phyloP scores from a whole-genome alignment of 2,329 filamentous ascomycete species.

The Talaromyces sp. region DNA sequence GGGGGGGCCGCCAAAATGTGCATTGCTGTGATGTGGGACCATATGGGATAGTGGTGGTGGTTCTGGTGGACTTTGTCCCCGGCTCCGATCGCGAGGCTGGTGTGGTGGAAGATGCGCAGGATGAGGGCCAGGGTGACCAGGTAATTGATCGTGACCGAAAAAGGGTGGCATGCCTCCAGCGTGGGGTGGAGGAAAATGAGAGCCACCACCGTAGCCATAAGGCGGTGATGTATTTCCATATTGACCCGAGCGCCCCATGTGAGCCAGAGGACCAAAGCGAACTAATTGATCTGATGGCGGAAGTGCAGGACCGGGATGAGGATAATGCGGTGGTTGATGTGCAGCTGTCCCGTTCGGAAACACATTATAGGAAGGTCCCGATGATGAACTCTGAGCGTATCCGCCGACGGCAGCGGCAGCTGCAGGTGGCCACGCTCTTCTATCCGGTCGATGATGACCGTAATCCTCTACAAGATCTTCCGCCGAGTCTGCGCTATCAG shows the following conservation, averaged over 20 bases:
- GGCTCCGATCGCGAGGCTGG: slow-evolving; percentile 26
- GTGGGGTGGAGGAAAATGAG: slow-evolving; percentile 29
- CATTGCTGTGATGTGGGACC: slow-evolving; percentile 27
- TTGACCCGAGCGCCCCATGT: slow-evolving; percentile 23
- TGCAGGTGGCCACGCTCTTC: slow-evolving; percentile 32
- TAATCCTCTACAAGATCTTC: slow-evolving; percentile 59
- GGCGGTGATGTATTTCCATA: slow-evolving; percentile 28
- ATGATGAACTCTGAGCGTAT: slow-evolving; percentile 42
- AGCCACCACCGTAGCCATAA: slow-evolving; percentile 29
- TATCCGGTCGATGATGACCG: slow-evolving; percentile 37
- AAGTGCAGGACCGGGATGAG: slow-evolving; percentile 26
- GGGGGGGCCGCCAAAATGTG: slow-evolving; percentile 31
- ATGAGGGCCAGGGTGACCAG: slow-evolving; percentile 27
- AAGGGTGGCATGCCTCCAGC: slow-evolving; percentile 27
- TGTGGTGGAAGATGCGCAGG: slow-evolving; percentile 22
- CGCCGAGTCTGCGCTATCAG: slow-evolving; percentile 62
- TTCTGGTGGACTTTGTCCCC: slow-evolving; percentile 32
- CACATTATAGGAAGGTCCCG: slow-evolving; percentile 37
- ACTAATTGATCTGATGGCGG: slow-evolving; percentile 34
- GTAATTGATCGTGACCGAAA: slow-evolving; percentile 29
- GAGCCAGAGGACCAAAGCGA: slow-evolving; percentile 28
- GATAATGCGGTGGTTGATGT: slow-evolving; percentile 29
- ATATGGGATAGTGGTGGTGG: slow-evolving; percentile 28
- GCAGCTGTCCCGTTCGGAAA: slow-evolving; percentile 30
- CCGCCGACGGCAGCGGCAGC: slow-evolving; percentile 28